Conservation (phyloP, 2,329 filamentous ascomycete genomes). For the Blumeriella jaapii region DNA sequence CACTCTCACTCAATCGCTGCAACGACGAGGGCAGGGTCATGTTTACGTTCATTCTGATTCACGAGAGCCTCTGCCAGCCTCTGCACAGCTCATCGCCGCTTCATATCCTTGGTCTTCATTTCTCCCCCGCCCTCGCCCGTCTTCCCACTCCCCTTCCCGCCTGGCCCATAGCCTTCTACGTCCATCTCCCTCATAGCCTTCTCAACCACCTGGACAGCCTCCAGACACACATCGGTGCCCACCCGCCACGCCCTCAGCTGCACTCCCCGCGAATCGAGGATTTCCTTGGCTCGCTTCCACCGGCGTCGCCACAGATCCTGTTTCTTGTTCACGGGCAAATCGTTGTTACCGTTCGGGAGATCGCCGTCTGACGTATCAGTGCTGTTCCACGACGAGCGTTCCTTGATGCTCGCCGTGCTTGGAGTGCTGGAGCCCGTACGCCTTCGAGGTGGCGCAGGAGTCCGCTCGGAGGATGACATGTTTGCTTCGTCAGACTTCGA, state of each 20-base stretch:
- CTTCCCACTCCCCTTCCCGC: conserved; percentile 21
- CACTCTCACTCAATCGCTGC: too few relatives aligned
- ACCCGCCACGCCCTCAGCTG: conserved; percentile 61
- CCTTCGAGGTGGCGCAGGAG: conserved; percentile 17
- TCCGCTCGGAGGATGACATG: conserved; percentile 9
- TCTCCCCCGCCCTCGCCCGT: conserved; percentile 24
- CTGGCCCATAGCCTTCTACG: conserved; percentile 24
- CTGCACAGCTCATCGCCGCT: conserved; percentile 12
- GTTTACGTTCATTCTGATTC: too few relatives aligned
- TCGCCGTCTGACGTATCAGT: conserved; percentile 24
- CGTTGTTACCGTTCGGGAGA: conserved; percentile 12
- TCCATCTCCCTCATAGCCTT: conserved; percentile 37
- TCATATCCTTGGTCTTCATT: conserved; percentile 27
- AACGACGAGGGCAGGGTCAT: too few relatives aligned
- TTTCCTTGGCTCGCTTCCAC: conserved; percentile 51
- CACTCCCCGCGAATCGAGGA: conserved; percentile 53
- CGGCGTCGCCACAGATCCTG: conserved; percentile 61
- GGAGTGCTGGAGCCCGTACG: conserved; percentile 5
- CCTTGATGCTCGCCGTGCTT: conserved; percentile 7
- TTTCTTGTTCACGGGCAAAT: conserved; percentile 49
- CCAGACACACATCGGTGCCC: conserved; percentile 56
- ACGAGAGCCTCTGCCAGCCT: too few relatives aligned
- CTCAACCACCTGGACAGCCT: conserved; percentile 54
- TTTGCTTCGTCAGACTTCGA: conserved; percentile 5
- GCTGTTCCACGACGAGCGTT: conserved; percentile 17